Evolutionary conservation across 768 basidiomycete genomes (phyloP), one percentile per base, ranked within the genome.

Genomic region (Lactarius hengduanensis): DNA sequence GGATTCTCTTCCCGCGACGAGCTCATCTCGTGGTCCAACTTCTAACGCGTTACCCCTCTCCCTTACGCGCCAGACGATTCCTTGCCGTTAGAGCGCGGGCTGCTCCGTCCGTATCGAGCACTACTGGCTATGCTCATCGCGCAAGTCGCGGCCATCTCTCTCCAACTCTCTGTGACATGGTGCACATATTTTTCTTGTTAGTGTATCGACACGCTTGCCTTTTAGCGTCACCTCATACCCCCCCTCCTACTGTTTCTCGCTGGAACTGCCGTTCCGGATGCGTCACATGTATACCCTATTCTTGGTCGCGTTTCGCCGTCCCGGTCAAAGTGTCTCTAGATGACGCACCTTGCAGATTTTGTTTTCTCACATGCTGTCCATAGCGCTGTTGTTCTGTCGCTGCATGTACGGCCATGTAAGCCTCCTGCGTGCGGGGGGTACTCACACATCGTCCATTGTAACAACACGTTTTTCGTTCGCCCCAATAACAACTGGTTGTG

Each of bases 11-110:
- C 79, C 3, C 77, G 89, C 61, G 78, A 85, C 11, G 78, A 85
- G 30, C 70, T 87, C 57, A 73, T 87, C 40, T 89, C 88, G 41
- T 92, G 90, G 90, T 88, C 88, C 22, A 88, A 89, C 73, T 89
- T 90, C 72, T 77, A 59, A 68, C 50, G 22, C 45, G 1, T 22
- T n/a, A 26, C 20, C 10, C 30, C 40, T 32, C 34, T 26, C 41
- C 28, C 16, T n/a, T 41, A 22, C 20, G 8, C 13, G 30, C 38
- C n/a, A 43, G 30, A 13, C 41, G n/a, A 38, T 15, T 34, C 18
- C n/a, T 47, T 8, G 47, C 47, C 20, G 36, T 45, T 34, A 20
- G 50, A 26, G 58, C 15, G 63, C 28, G n/a, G 43, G 58, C 20
- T 20, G 7, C 54, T 50, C 36, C 30, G 5, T 41, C 63, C 22